phyloP scores from a whole-genome alignment of 805 yeast species.

The Wickerhamomyces kurtzmanii region DNA sequence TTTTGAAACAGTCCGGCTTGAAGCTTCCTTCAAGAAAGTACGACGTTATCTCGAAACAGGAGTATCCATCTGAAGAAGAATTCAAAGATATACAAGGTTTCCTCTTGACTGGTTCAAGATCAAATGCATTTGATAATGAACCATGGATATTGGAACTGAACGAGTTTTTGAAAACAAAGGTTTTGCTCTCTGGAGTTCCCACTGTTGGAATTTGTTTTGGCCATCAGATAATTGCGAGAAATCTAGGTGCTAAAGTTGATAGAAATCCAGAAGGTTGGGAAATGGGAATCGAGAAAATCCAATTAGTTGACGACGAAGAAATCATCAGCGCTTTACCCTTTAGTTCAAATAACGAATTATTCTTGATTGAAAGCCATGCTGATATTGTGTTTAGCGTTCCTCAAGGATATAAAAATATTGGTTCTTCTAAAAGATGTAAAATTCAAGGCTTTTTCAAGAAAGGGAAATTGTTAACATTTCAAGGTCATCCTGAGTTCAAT shows the following conservation, averaged over 20 bases:
- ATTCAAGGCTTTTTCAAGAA: constrained; percentile 60
- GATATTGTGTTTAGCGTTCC: constrained; percentile 43
- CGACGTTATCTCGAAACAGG: constrained; percentile 22
- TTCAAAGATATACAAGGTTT: constrained; percentile 25
- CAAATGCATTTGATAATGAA: constrained; percentile 32
- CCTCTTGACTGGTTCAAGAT: constrained; percentile 43
- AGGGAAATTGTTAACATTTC: constrained; percentile 52
- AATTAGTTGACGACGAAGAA: constrained; percentile 31
- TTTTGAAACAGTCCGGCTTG: constrained; percentile 19
- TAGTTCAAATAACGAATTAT: constrained; percentile 7
- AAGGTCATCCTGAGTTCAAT: constrained; percentile 85
- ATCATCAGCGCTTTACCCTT: constrained; percentile 16
- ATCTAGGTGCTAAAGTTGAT: constrained; percentile 50
- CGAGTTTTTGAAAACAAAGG: constrained; percentile 19
- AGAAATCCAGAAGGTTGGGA: constrained; percentile 67
- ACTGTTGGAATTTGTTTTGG: constrained; percentile 78
- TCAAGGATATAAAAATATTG: constrained; percentile 29
- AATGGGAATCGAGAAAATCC: constrained; percentile 44
- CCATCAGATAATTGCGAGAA: constrained; percentile 67
- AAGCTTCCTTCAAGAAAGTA: constrained; percentile 22
- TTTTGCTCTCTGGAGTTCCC: constrained; percentile 19
- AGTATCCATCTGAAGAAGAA: constrained; percentile 16
- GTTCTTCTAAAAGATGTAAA: constrained; percentile 43
- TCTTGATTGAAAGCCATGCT: constrained; percentile 46
- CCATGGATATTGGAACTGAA: constrained; percentile 32